Base-by-base conservation (phyloP, 2,329 filamentous ascomycete species). In the Mycosphaerella arachidis region DNA sequence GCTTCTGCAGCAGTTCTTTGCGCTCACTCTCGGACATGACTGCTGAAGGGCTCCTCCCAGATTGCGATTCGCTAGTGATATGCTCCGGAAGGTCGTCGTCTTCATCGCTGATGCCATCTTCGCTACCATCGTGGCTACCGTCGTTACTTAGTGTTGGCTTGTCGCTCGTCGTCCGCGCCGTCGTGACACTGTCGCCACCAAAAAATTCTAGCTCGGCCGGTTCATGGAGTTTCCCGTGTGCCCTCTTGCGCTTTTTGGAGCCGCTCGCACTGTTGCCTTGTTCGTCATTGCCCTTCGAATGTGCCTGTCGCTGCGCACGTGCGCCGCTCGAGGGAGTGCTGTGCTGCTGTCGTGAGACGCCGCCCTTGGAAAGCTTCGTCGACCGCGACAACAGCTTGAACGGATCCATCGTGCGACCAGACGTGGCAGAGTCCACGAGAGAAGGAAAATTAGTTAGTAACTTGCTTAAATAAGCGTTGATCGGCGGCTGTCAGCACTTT, bases 311-410 rank as follows among this genome's bases (percentile, higher is more conserved):
- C 67, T 88, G 88, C 48, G 82, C 76, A 63, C 79, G 79, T 24
- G 81, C 83, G 62, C 87, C 87, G 55, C 84, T 84, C 4, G 87
- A 90, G 6, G 88, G 87, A 33, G 89, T 77, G 57, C 79, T 82
- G 20, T 31, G 68, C 68, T 31, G 73, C 70, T 45, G 74, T 71
- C 6, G 64, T 12, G 71, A 62, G 18, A 70, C 68, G 10, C 68
- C 62, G 53, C 75, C 79, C 59, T 76, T 79, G 5, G 77, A 70
- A 13, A 79, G 76, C 68, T 89, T 90, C 3, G 85, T 86, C 59
- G 87, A 87, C 54, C 88, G 82, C 37, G 88, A 90, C 60, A 92
- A 78, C 33, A 92, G 77, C 69, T 86, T 90, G 70, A 91, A 79
- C 57, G 91, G 86, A 75, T 92, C 88, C 87, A 90, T 90, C 20